A percentile compares a stretch with the other conserved stretches of the same genome.
Evolutionary conservation across 192 early-diverging fungal species (phyloP).

Genomic region (Lobosporangium transversale): DNA sequence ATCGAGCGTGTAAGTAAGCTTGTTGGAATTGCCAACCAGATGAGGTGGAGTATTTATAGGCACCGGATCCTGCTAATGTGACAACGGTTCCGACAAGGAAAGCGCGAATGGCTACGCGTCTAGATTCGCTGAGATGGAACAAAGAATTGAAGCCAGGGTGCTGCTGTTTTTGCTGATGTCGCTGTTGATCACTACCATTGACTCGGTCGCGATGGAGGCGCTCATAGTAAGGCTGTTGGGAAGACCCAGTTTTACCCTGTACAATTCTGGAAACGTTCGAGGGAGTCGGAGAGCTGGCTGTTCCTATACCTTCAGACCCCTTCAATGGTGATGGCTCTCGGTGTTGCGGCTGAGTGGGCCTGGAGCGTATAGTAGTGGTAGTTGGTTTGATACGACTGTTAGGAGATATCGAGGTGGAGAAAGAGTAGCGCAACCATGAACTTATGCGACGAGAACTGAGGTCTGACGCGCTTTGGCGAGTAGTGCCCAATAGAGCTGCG

Average conservation of each 20-base stretch:
- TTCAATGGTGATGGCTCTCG: slow-evolving; percentile 7
- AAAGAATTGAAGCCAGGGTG: slow-evolving; percentile 14
- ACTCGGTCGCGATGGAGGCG: slow-evolving; percentile 2
- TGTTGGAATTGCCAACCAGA: slow-evolving; percentile 5
- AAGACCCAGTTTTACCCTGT: no score
- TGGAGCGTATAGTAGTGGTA: slow-evolving; percentile 14
- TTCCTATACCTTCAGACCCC: no score
- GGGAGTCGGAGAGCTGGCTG: no score
- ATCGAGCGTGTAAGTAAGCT: neutral
- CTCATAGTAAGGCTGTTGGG: slow-evolving; percentile 15
- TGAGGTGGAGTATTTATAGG: slow-evolving; percentile 7
- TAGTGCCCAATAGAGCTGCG: slow-evolving; percentile 16
- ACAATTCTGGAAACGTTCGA: no score
- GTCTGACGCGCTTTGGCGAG: neutral
- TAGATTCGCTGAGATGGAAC: slow-evolving; percentile 14
- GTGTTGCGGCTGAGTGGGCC: slow-evolving; percentile 3
- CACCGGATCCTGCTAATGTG: neutral
- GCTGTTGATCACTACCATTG: neutral
- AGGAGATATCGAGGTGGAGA: slow-evolving; percentile 13
- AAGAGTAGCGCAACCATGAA: no score
- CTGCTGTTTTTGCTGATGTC: slow-evolving; percentile 6
- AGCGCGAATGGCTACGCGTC: slow-evolving; percentile 9
- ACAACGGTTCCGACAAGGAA: slow-evolving; percentile 14
- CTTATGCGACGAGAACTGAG: no score
- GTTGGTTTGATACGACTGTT: slow-evolving; percentile 20